Conservation (phyloP, 805 yeast genomes). For the Saturnispora saitoi region DNA sequence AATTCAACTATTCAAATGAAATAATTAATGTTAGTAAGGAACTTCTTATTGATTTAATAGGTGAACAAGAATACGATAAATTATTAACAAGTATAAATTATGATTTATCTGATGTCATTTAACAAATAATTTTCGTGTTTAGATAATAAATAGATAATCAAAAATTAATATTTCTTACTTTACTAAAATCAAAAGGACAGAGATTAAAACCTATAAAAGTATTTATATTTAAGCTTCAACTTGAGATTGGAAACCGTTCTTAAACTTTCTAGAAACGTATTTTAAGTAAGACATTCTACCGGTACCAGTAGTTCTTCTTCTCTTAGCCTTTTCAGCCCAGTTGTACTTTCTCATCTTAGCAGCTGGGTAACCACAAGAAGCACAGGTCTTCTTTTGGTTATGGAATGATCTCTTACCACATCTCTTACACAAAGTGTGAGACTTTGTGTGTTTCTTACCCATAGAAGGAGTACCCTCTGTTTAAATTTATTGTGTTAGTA, state of each 20-base stretch:
- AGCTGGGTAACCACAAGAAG: slow-evolving; percentile 99
- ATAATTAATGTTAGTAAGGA: slow-evolving; percentile 64
- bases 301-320: slow-evolving; percentile 99
- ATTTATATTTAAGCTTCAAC: slow-evolving; percentile 12
- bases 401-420: slow-evolving; percentile 99
- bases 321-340: slow-evolving; percentile 99
- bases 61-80: slow-evolving; percentile 74
- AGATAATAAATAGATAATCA: not conserved
- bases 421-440: slow-evolving; percentile 98
- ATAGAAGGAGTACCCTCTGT: slow-evolving; percentile 98
- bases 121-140: not conserved
- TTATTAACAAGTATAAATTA: slow-evolving; percentile 58
- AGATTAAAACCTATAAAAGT: not conserved
- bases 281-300: slow-evolving; percentile 99
- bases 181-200: not conserved
- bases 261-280: slow-evolving; percentile 95
- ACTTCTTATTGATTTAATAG: slow-evolving; percentile 55
- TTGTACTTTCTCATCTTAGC: slow-evolving; percentile 97
- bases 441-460: slow-evolving; percentile 99
- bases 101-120: slow-evolving; percentile 17
- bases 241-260: slow-evolving; percentile 93
- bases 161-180: not conserved
- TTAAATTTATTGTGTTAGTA: too few species aligned
- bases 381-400: slow-evolving; percentile 97
- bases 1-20: slow-evolving; percentile 51